Evolutionary conservation across 1,284 basidiomycete genomes (phyloP).

Genomic region (Wolfiporia cocos): DNA sequence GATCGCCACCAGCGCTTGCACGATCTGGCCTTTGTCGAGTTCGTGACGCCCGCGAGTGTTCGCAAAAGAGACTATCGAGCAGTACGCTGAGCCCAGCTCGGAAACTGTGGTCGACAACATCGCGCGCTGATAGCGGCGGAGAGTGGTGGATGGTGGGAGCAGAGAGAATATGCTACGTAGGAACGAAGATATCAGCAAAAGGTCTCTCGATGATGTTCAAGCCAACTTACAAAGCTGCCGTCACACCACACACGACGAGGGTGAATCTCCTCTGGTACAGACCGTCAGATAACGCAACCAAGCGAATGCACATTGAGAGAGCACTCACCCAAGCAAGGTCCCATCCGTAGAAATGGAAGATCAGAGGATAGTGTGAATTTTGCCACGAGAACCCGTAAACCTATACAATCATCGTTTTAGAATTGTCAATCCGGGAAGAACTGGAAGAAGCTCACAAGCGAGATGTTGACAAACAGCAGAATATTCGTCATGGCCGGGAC

Average conservation of each 20-base stretch:
- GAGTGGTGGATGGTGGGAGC: slow-evolving; percentile 65
- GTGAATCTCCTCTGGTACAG: slow-evolving; percentile 59
- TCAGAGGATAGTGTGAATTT: slow-evolving; percentile 42
- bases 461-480: slow-evolving; percentile 69
- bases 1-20: slow-evolving; percentile 55
- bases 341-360: slow-evolving; percentile 52
- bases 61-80: slow-evolving; percentile 61
- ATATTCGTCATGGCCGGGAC: slow-evolving; percentile 67
- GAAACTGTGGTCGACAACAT: slow-evolving; percentile 55
- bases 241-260: slow-evolving; percentile 54
- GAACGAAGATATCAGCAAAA: not conserved
- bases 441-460: slow-evolving; percentile 41
- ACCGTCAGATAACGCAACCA: too few species aligned
- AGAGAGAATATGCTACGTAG: slow-evolving; percentile 53
- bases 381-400: slow-evolving; percentile 73
- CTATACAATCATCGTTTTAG: too few species aligned
- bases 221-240: slow-evolving; percentile 51
- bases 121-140: slow-evolving; percentile 60
- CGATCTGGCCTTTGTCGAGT: slow-evolving; percentile 43
- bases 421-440: too few species aligned
- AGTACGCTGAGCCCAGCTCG: slow-evolving; percentile 62
- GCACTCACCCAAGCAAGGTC: slow-evolving; percentile 56
- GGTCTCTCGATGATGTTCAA: not conserved
- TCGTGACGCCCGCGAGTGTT: slow-evolving; percentile 36
- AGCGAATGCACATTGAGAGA: slow-evolving; percentile 2